Percentiles rank a stretch among this genome's conserved stretches.
These are phyloP conservation scores for Blastobotrys arbuscula DNA, from an alignment of 1,139 yeast species.

Conservation along the genomic window DNA sequence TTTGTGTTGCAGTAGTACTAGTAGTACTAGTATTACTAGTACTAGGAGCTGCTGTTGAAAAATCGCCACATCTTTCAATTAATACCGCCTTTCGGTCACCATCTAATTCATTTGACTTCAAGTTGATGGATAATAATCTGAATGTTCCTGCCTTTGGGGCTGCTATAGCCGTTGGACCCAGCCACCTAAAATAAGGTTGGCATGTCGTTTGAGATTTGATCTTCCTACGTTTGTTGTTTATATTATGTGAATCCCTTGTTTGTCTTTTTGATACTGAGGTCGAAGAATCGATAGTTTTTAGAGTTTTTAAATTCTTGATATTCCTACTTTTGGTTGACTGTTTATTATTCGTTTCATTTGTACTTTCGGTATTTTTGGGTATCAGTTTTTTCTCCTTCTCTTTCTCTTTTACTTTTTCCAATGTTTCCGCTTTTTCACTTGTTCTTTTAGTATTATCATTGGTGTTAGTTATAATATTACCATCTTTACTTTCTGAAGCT, in stretches of 20 bases:
- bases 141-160: conserved; percentile 28
- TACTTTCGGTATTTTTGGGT: background rate
- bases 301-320: background rate
- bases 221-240: background rate
- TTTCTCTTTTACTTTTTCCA: background rate
- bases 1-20: background rate
- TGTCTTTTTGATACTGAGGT: too few species aligned
- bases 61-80: conserved; percentile 12
- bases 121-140: conserved; percentile 26
- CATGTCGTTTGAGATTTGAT: conserved; percentile 17
- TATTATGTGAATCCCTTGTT: too few species aligned
- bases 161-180: conserved; percentile 30
- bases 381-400: background rate
- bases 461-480: background rate
- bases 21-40: background rate
- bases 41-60: background rate
- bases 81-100: conserved; percentile 13
- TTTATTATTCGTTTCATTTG: background rate
- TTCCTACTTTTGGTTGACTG: background rate
- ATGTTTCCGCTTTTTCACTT: background rate
- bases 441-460: background rate
- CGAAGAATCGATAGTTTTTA: background rate
- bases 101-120: conserved; percentile 15
- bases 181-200: conserved; percentile 30
- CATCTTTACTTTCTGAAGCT: conserved; percentile 7